phyloP scores from a whole-genome alignment of 2,329 filamentous ascomycete genomes.

The Colletotrichum cordylinicola region DNA sequence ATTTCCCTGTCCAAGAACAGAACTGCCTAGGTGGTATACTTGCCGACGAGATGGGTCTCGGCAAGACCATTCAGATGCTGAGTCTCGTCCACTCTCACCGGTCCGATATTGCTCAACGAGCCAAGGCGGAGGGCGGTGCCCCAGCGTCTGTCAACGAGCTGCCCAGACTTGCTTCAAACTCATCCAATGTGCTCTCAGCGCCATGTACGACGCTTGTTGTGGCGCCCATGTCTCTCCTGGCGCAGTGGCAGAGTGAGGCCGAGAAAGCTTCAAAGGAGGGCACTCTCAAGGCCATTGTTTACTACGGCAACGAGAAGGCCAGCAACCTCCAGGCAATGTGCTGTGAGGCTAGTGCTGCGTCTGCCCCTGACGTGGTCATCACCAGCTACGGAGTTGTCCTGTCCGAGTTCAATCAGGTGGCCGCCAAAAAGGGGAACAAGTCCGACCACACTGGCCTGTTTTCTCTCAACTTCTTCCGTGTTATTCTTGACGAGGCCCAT shows the following conservation, averaged over 20 bases:
- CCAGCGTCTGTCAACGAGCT: conserved; percentile 62
- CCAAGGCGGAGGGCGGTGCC: conserved; percentile 34
- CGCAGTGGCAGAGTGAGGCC: conserved; percentile 96
- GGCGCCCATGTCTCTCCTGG: conserved; percentile 95
- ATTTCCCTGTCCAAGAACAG: conserved; percentile 93
- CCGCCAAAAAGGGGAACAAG: conserved; percentile 68
- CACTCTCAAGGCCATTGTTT: conserved; percentile 83
- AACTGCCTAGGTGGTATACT: conserved; percentile 92
- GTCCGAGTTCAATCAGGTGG: conserved; percentile 84
- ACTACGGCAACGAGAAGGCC: conserved; percentile 88
- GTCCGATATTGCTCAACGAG: conserved; percentile 55
- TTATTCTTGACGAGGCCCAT: conserved; percentile 96
- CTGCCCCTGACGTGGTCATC: conserved; percentile 88
- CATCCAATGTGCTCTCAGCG: conserved; percentile 66
- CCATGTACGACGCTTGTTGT: conserved; percentile 92
- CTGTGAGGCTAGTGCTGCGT: conserved; percentile 72
- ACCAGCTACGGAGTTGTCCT: conserved; percentile 93
- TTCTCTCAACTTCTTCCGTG: conserved; percentile 90
- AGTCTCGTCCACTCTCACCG: conserved; percentile 88
- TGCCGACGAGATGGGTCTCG: conserved; percentile 96
- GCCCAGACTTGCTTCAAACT: conserved; percentile 64
- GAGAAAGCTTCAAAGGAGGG: conserved; percentile 87
- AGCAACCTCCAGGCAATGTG: conserved; percentile 81
- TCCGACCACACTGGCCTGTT: conserved; percentile 78
- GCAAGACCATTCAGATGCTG: conserved; percentile 99